Evolutionary conservation across 768 basidiomycete species (phyloP), one percentile per base, ranked within the genome.

Genomic region (Mycena epipterygia): DNA sequence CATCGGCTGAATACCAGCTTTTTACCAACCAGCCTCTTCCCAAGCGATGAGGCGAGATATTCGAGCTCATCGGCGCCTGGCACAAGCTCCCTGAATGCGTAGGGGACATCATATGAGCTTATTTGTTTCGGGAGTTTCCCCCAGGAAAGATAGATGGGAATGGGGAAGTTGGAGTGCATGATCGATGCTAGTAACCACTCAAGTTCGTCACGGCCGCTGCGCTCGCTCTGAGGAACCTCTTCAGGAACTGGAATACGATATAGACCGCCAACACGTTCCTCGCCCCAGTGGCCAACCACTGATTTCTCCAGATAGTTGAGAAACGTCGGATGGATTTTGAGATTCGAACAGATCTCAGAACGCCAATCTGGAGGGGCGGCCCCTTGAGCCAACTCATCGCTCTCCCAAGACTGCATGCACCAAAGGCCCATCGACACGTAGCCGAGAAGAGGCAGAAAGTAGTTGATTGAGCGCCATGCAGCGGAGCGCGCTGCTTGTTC

Each of bases 61-160:
- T 53, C 27, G 14, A 42, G 39, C 21, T 64, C 63, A 21, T n/a
- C 6, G 0, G 21, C 5, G 8, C 29, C 13, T 11, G 62, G 62
- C 27, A 39, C 29, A 4, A 52, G 6, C 1, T 32, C 27, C 5
- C 44, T 3, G 6, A 64, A 64, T 42, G 51, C 6, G 19, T 16
- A 2, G n/a, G 63, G 42, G 23, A 65, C 55, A 21, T 57, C 42
- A 12, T 21, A 0, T 4, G 29, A 0, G 30, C 5, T n/a, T 6
- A 46, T 33, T 23, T 35, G 3, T 17, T 30, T 21, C 35, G 53
- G 52, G 11, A 46, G n/a, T 13, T 30, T n/a, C 42, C 63, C 63
- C 63, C 61, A 63, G 19, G 48, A 51, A 52, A 63, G 7, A 52
- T 63, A 63, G 41, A 63, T 51, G 8, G 61, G 61, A 9, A 63